Evolutionary conservation across 108 stramenopile species (phyloP), one percentile per base, ranked within the genome.

Genomic region (Fistulifera solaris): DNA sequence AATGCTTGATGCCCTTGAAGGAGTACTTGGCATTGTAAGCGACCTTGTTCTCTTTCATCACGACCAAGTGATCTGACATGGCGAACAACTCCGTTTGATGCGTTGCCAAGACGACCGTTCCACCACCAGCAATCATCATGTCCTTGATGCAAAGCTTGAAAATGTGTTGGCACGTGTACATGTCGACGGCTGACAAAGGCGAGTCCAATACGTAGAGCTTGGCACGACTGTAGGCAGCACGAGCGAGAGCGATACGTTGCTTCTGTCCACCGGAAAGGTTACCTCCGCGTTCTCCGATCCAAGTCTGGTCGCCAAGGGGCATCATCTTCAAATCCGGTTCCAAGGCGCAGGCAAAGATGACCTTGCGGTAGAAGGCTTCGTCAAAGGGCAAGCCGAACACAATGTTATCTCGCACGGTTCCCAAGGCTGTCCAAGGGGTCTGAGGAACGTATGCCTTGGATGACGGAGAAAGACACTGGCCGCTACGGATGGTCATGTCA

Each of bases 361-460:
- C 78, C 31, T 75, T 60, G 41, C 93, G 40, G 61, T 99, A 99
- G n/a, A 70, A 65, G 27, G 73, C 78, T 45, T 76, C 68, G 22
- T 85, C 62, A 1, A 51, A 48, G 22, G 67, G 50, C 40, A 48
- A 23, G 28, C 96, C 94, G 62, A 98, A 97, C 16, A 98, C 59
- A 46, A 99, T 89, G 76, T 99, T 99, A 5, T 94, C 94, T 1
- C 85, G 67, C 7, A 98, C 58, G 2, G 94, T 89, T 17, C 79
- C 96, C 71, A 98, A 98, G 54, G 93, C 56, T 26, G 98, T 96
- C 65, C 95, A 99, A 10, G 97, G 81, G 2, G 59, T 77, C 66
- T 99, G 96, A 26, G 83, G 45, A 71, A 84, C 82, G 39, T 67
- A 82, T 10, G 95, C 80, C 47, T 78, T 66, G 27, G 31, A 56